Conservation (phyloP, 345 rosid genomes). For the Eucalyptus urophylla region DNA sequence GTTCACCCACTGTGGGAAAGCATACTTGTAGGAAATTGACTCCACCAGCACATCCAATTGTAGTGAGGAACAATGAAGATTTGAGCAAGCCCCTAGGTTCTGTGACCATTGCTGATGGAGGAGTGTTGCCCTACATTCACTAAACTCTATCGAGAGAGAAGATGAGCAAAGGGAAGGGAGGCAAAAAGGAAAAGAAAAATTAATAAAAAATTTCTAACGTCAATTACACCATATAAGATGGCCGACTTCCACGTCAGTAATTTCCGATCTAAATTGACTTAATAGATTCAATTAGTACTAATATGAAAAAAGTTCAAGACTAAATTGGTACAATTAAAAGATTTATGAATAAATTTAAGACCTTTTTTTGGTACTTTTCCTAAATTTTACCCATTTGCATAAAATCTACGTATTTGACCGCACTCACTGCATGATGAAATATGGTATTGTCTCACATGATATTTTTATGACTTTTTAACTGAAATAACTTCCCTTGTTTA, state of each 20-base stretch:
- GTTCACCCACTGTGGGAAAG: too few relatives aligned
- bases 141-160: slow-evolving; percentile 47
- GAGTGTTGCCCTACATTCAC: slow-evolving; percentile 59
- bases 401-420: not conserved
- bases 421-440: not conserved
- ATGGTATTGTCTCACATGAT: not conserved
- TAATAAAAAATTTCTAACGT: accelerated
- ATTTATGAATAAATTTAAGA: not conserved
- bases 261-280: accelerated
- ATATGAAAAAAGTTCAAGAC: accelerated
- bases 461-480: not conserved
- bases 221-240: accelerated
- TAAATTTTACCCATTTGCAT: not conserved
- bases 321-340: not conserved
- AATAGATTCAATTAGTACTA: not conserved
- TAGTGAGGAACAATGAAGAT: slow-evolving; percentile 61
- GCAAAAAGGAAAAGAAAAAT: not conserved
- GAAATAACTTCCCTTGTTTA: not conserved
- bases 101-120: slow-evolving; percentile 58
- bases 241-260: accelerated
- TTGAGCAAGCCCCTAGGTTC: slow-evolving; percentile 54
- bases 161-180: slow-evolving; percentile 31
- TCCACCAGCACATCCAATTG: slow-evolving; percentile 39
- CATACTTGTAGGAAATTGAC: too few relatives aligned
- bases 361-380: too few relatives aligned